Percentiles rank a stretch among this genome's conserved stretches.
Conservation (phyloP, 148 eudicot genomes). For the Fagopyrum tataricum region DNA sequence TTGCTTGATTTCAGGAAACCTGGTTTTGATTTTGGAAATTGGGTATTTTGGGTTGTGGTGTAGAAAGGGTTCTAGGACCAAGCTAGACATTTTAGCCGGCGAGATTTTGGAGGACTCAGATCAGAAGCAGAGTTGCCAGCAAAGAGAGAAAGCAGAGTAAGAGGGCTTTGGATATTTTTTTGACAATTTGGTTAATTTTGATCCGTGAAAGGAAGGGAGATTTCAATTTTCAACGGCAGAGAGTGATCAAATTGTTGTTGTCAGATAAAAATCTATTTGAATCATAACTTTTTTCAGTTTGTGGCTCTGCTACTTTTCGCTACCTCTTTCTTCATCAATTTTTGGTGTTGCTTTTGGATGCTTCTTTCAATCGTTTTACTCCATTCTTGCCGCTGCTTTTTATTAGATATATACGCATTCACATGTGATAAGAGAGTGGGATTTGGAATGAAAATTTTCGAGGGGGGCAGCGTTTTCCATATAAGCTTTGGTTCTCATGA, state of each 20-base stretch:
- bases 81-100: not conserved
- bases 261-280: not conserved
- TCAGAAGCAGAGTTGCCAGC: not conserved
- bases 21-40: not conserved
- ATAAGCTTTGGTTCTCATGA: too few relatives aligned
- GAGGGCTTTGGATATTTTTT: not conserved
- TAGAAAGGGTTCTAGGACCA: conserved; percentile 6
- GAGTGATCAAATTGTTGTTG: not conserved
- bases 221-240: not conserved
- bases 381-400: too few relatives aligned
- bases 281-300: too few relatives aligned
- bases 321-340: too few relatives aligned
- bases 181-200: not conserved
- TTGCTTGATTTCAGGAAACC: not conserved
- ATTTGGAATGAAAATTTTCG: too few relatives aligned
- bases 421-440: too few relatives aligned
- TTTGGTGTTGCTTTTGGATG: too few relatives aligned
- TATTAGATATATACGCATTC: too few relatives aligned
- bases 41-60: conserved; percentile 2
- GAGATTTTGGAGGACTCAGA: not conserved
- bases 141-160: not conserved
- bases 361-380: too few relatives aligned
- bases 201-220: not conserved
- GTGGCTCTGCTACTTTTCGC: too few relatives aligned
- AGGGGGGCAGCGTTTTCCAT: too few relatives aligned